phyloP scores from a whole-genome alignment of 352 stramenopile genomes.

The Phytopythium sindhum region DNA sequence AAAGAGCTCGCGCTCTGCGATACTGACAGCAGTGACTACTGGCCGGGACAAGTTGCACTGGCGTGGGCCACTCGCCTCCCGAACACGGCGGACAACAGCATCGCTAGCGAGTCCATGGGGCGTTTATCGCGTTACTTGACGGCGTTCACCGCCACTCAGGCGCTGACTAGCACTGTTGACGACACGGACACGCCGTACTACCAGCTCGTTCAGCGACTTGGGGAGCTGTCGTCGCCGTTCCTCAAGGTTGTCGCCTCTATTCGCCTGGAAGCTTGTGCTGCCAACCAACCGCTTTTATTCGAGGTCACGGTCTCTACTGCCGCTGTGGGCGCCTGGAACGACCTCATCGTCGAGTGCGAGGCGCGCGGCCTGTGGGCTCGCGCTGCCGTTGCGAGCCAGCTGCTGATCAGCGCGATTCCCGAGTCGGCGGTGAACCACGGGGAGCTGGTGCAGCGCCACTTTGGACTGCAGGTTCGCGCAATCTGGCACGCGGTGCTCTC shows the following conservation, averaged over 20 bases:
- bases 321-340: slow-evolving; percentile 12
- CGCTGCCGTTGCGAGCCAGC: slow-evolving; percentile 41
- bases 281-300: slow-evolving; percentile 12
- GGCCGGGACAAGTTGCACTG: slow-evolving; percentile 19
- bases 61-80: slow-evolving; percentile 16
- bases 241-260: slow-evolving; percentile 29
- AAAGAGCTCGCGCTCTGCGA: not conserved
- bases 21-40: not conserved
- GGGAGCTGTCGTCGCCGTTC: slow-evolving; percentile 25
- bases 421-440: not conserved
- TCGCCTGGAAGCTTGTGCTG: slow-evolving; percentile 14
- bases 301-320: slow-evolving; percentile 5
- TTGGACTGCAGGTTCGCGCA: slow-evolving; percentile 57
- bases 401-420: slow-evolving; percentile 10
- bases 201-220: slow-evolving; percentile 20
- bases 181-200: slow-evolving; percentile 14
- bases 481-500: slow-evolving; percentile 28
- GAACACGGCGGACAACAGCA: not conserved
- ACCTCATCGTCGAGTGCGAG: slow-evolving; percentile 21
- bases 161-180: not conserved
- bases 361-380: slow-evolving; percentile 25
- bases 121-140: slow-evolving; percentile 12
- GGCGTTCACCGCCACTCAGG: slow-evolving; percentile 7
- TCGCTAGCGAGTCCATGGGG: slow-evolving; percentile 1
- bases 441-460: slow-evolving; percentile 12